Percentiles rank a stretch among this genome's conserved stretches.
phyloP scores from a whole-genome alignment of 495 filamentous ascomycete genomes.

The Hamigera avellanea region DNA sequence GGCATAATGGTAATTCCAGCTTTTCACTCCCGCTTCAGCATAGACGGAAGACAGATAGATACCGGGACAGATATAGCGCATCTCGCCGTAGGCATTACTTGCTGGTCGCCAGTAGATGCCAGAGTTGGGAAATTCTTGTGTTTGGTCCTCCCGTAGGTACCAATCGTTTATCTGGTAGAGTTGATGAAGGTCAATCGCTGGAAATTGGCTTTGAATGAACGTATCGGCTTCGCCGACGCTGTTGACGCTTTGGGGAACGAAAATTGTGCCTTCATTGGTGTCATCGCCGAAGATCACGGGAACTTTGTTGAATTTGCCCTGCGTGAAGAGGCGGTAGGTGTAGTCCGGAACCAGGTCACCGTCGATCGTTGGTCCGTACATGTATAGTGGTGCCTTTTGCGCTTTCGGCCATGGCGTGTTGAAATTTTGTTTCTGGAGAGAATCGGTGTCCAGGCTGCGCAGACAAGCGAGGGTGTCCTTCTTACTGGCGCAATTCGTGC shows the following conservation, averaged over 20 bases:
- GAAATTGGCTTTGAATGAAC: constrained; percentile 56
- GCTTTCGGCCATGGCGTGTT: constrained; percentile 43
- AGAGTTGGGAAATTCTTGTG: constrained; percentile 26
- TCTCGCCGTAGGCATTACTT: constrained; percentile 54
- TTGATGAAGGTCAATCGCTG: constrained; percentile 40
- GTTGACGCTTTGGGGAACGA: constrained; percentile 40
- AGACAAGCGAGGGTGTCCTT: constrained; percentile 46
- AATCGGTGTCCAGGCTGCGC: constrained; percentile 33
- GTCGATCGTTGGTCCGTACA: constrained; percentile 51
- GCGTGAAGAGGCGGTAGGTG: constrained; percentile 45
- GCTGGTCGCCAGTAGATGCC: constrained; percentile 48
- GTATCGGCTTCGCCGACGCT: constrained; percentile 31
- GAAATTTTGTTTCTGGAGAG: constrained; percentile 42
- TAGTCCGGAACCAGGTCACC: constrained; percentile 44
- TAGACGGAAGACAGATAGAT: constrained; percentile 42
- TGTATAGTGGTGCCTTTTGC: constrained; percentile 36
- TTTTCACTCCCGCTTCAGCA: constrained; percentile 21
- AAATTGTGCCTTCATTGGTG: constrained; percentile 60
- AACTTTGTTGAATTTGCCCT: constrained; percentile 53
- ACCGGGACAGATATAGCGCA: constrained; percentile 63
- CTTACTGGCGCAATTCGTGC: constrained; percentile 38
- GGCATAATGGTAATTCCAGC: constrained; percentile 57
- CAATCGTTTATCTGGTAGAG: constrained; percentile 42
- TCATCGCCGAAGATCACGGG: constrained; percentile 61
- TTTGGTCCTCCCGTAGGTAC: constrained; percentile 39